A percentile compares a stretch with the other conserved stretches of the same genome.
Conservation (phyloP, 306 rosid species). For the Quercus aquifolioides region DNA sequence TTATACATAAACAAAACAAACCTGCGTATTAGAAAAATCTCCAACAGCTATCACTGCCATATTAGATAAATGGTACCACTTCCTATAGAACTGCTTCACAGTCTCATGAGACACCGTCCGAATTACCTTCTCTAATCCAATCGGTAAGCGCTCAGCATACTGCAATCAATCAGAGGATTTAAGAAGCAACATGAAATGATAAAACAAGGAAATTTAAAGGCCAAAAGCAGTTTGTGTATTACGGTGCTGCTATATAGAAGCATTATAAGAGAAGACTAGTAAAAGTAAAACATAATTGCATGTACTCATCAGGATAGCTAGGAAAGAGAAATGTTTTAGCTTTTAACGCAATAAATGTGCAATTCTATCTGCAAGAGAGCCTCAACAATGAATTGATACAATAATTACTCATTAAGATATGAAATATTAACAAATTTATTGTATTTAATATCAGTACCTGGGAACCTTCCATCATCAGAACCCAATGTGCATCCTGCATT, state of each 20-base stretch:
- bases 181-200: slow-evolving; percentile 15
- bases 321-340: background rate
- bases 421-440: background rate
- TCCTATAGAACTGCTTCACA: slow-evolving; percentile 76
- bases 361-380: background rate
- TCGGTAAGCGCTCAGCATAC: slow-evolving; percentile 93
- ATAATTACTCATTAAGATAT: background rate
- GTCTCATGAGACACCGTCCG: slow-evolving; percentile 73
- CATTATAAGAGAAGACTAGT: background rate
- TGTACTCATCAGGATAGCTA: background rate
- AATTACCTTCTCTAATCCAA: slow-evolving; percentile 89
- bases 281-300: background rate
- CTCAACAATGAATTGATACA: background rate
- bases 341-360: background rate
- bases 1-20: slow-evolving; percentile 29
- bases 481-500: slow-evolving; percentile 95
- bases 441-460: slow-evolving; percentile 47
- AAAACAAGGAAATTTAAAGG: background rate
- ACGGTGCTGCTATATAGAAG: background rate
- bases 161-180: slow-evolving; percentile 39
- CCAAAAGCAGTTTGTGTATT: background rate
- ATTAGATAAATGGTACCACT: slow-evolving; percentile 88
- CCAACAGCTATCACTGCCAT: slow-evolving; percentile 99
- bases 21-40: slow-evolving; percentile 89
- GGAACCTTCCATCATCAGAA: slow-evolving; percentile 85